Evolutionary conservation across 371 early-diverging fungal genomes (phyloP), one percentile per base, ranked within the genome.

Genomic region (Fennellomyces sp.): DNA sequence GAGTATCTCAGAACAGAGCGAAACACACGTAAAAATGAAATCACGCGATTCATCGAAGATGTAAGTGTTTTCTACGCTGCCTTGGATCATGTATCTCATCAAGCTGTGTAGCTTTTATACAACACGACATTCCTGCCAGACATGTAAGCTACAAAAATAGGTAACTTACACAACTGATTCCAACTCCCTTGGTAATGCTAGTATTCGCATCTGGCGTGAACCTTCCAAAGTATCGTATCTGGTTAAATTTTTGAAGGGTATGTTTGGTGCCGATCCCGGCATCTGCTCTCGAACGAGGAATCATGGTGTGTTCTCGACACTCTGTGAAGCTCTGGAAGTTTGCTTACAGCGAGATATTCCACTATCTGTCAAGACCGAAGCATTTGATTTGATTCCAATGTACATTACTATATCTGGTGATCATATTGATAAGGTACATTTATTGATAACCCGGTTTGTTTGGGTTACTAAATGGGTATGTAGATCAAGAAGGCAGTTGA

Each of bases 191-290:
- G 13, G 54, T 25, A 10, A 26, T 61, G 25, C 13, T 64, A 80
- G 80, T 13, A 52, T 75, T 13, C 48, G 58, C 28, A 65, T 60
- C 5, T 75, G 73, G 72, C 47, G 68, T 1, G 63, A 56, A 6
- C 50, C 42, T 15, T 64, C 68, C 5, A 65, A 73, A 6, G 47
- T 68, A 0, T 36, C 64, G 2, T 68, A 74, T 58, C 60, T 70
- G 1, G 71, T 81, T 17, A 30, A 58, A 1, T 58, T 75, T 2
- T 64, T 83, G 53, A 76, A 73, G 51, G 60, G 67, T 7, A 6
- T 87, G 1, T 70, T 85, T 27, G 78, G 68, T 10, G 70, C 80
- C 2, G 80, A 80, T 35, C 78, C 82, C 2, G 70, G 73, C 0
- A 65, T 87, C 3, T 56, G 83, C 23, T 51, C 64, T n/a, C 72